phyloP scores from a whole-genome alignment of 768 basidiomycete species.

The Holtermannia corniformis region DNA sequence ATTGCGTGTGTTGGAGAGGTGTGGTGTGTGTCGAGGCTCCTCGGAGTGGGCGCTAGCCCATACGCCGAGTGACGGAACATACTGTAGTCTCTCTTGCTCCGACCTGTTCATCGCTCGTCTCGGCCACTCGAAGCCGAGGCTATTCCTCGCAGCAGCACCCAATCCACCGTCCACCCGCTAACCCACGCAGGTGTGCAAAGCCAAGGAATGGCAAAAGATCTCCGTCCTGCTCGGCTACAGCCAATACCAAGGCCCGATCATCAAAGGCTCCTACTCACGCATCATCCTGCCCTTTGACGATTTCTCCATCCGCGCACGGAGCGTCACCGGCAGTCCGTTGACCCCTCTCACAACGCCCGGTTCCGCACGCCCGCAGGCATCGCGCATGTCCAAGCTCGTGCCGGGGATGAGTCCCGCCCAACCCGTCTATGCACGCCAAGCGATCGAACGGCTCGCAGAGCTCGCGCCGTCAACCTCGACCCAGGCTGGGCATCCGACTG shows the following conservation, averaged over 20 bases:
- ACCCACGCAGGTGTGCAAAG: no score
- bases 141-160: no score
- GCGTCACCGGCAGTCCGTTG: slow-evolving; percentile 22
- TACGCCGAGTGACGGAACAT: no score
- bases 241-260: slow-evolving; percentile 69
- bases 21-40: slow-evolving; percentile 2
- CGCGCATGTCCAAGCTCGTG: no score
- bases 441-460: no score
- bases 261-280: slow-evolving; percentile 79
- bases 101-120: slow-evolving; percentile 1
- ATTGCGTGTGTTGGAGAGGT: background rate
- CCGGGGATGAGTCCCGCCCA: no score
- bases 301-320: slow-evolving; percentile 58
- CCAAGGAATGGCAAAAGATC: slow-evolving; percentile 84
- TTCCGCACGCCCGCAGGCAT: background rate
- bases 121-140: no score
- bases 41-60: no score
- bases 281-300: slow-evolving; percentile 95
- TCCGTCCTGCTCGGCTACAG: slow-evolving; percentile 74
- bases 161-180: no score
- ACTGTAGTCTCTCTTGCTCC: slow-evolving; percentile 1
- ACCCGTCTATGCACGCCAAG: no score
- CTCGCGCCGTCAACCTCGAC: no score
- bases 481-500: no score
- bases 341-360: slow-evolving; percentile 10